These are phyloP conservation scores for Geotrichum phurueaensis DNA, from an alignment of 1,139 yeast species.

Conservation along the genomic window DNA sequence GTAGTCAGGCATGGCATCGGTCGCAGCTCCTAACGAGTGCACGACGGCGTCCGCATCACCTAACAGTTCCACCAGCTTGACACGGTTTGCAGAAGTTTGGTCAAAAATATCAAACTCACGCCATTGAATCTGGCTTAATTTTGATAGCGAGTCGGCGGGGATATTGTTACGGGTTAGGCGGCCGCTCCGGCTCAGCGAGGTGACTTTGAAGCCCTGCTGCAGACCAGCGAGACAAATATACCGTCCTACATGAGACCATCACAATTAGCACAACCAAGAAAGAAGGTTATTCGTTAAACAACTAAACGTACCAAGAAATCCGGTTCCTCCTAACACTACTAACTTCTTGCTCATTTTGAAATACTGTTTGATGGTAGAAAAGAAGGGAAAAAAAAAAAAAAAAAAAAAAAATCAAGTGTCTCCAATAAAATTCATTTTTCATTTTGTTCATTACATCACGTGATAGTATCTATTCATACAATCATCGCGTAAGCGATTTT, in stretches of 20 bases:
- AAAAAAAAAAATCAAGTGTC: neutral
- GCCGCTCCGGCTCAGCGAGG: slow-evolving; percentile 17
- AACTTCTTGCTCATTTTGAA: slow-evolving; percentile 29
- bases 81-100: slow-evolving; percentile 40
- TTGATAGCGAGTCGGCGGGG: slow-evolving; percentile 27
- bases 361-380: neutral
- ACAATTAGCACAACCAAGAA: slow-evolving; percentile 27
- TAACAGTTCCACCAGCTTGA: slow-evolving; percentile 43
- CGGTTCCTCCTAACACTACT: slow-evolving; percentile 82
- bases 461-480: neutral
- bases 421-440: neutral
- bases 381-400: neutral
- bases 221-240: slow-evolving; percentile 13
- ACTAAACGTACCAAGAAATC: slow-evolving; percentile 50
- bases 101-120: slow-evolving; percentile 59
- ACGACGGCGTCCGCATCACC: slow-evolving; percentile 58
- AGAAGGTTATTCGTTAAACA: neutral
- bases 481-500: no score
- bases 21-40: slow-evolving; percentile 72
- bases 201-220: slow-evolving; percentile 7
- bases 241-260: slow-evolving; percentile 45
- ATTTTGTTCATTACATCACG: neutral
- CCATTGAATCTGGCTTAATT: slow-evolving; percentile 66
- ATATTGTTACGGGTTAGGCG: slow-evolving; percentile 20
- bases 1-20: slow-evolving; percentile 57